phyloP scores from a whole-genome alignment of 768 basidiomycete genomes.

The Pleurotus djamor region DNA sequence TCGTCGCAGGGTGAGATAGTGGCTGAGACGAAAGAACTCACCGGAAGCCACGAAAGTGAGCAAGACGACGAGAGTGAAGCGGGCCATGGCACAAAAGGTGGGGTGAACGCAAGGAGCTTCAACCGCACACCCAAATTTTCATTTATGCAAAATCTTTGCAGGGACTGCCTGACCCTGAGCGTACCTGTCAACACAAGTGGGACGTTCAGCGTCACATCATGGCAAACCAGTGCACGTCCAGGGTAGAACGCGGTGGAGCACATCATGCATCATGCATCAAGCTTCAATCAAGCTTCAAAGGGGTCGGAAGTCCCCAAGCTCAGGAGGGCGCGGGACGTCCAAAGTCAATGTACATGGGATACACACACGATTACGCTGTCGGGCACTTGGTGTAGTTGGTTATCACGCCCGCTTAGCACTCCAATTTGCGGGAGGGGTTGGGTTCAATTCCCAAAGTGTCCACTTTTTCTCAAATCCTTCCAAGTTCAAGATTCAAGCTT shows the following conservation, averaged over 20 bases:
- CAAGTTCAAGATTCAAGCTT: neutral
- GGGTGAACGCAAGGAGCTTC: neutral
- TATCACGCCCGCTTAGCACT: conserved; percentile 8
- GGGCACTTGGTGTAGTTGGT: conserved; percentile 9
- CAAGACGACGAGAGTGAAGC: neutral
- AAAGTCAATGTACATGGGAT: neutral
- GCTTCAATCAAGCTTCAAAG: no score
- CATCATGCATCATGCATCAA: no score
- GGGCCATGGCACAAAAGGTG: neutral
- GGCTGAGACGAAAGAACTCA: neutral
- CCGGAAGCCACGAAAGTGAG: neutral
- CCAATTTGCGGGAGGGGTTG: conserved; percentile 3
- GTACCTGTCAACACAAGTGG: no score
- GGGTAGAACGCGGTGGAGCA: no score
- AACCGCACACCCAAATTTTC: neutral
- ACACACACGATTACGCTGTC: neutral
- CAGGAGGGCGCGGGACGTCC: no score
- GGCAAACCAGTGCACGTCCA: no score
- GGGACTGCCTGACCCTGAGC: no score
- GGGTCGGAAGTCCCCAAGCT: no score
- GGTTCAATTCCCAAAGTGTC: conserved; percentile 9
- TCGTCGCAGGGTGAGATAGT: neutral
- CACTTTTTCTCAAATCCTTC: neutral
- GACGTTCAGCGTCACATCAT: no score
- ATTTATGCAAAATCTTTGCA: neutral